Percentiles rank a stretch among this genome's conserved stretches.
Conservation (phyloP, 768 basidiomycete genomes). For the Gautieria morchelliformis region DNA sequence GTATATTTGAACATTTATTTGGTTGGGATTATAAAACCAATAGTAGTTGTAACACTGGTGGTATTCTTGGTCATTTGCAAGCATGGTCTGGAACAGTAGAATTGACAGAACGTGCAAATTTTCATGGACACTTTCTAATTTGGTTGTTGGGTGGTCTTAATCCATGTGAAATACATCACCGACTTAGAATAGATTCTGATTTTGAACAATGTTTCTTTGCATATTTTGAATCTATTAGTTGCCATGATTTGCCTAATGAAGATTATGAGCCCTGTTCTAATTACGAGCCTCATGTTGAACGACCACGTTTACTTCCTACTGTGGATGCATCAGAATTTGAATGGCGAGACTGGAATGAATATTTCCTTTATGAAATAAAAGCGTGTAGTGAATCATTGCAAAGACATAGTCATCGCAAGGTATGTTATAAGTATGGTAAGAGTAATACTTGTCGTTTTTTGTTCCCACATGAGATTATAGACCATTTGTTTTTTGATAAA, state of each 20-base stretch:
- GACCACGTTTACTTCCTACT: conserved; percentile 13
- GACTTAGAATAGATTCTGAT: neutral
- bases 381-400: conserved; percentile 16
- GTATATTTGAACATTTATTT: conserved; percentile 24
- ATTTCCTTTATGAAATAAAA: conserved; percentile 14
- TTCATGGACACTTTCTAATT: conserved; percentile 34
- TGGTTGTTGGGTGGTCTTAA: conserved; percentile 29
- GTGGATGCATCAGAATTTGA: neutral
- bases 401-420: conserved; percentile 12
- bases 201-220: conserved; percentile 15
- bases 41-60: conserved; percentile 13
- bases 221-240: conserved; percentile 21
- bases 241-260: conserved; percentile 15
- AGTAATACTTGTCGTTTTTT: conserved; percentile 19
- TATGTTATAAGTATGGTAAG: conserved; percentile 26
- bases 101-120: conserved; percentile 28
- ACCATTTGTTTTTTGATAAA: conserved; percentile 20
- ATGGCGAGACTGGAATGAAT: conserved; percentile 7
- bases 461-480: conserved; percentile 25
- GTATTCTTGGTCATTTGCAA: conserved; percentile 24
- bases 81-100: conserved; percentile 34
- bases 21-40: conserved; percentile 11
- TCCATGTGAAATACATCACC: conserved; percentile 20
- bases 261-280: conserved; percentile 12
- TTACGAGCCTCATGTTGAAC: conserved; percentile 17